These are phyloP conservation scores for Lactarius psammicola DNA, from an alignment of 768 basidiomycete genomes.

Conservation along the genomic window DNA sequence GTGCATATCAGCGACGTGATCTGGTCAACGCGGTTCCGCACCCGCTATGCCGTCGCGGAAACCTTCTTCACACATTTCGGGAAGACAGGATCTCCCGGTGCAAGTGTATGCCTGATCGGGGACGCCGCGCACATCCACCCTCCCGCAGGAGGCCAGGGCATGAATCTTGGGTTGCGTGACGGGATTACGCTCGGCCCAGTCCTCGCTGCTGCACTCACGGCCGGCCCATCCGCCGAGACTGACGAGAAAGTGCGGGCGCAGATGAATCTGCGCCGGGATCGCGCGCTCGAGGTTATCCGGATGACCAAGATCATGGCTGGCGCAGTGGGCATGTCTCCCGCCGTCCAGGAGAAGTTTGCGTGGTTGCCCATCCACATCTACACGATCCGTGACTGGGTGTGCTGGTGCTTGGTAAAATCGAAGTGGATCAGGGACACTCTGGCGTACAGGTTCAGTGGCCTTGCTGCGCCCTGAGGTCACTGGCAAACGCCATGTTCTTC, in stretches of 20 bases:
- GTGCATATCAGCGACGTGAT: conserved; percentile 39
- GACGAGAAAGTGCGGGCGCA: conserved; percentile 40
- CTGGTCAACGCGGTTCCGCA: conserved; percentile 49
- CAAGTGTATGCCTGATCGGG: too few relatives aligned
- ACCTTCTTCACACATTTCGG: too few relatives aligned
- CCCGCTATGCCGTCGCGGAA: too few relatives aligned
- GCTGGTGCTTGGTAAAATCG: too few relatives aligned
- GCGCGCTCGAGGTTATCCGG: conserved; percentile 44
- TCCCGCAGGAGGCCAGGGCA: conserved; percentile 56
- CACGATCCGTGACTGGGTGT: too few relatives aligned
- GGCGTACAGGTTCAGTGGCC: too few relatives aligned
- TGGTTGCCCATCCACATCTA: too few relatives aligned
- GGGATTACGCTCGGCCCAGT: conserved; percentile 46
- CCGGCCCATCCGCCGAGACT: conserved; percentile 25
- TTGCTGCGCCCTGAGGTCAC: too few relatives aligned
- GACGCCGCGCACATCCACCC: too few relatives aligned
- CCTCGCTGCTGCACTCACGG: conserved; percentile 40
- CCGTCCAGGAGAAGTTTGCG: conserved; percentile 33
- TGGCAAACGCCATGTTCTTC: neutral
- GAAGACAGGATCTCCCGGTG: too few relatives aligned
- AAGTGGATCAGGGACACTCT: too few relatives aligned
- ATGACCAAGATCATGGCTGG: conserved; percentile 40
- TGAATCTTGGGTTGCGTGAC: conserved; percentile 58
- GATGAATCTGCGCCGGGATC: conserved; percentile 37
- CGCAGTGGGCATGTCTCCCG: conserved; percentile 31